Percentiles rank a stretch among this genome's conserved stretches.
Evolutionary conservation across 805 yeast species (phyloP).

Genomic region (Teunomyces barrocoloradensis): DNA sequence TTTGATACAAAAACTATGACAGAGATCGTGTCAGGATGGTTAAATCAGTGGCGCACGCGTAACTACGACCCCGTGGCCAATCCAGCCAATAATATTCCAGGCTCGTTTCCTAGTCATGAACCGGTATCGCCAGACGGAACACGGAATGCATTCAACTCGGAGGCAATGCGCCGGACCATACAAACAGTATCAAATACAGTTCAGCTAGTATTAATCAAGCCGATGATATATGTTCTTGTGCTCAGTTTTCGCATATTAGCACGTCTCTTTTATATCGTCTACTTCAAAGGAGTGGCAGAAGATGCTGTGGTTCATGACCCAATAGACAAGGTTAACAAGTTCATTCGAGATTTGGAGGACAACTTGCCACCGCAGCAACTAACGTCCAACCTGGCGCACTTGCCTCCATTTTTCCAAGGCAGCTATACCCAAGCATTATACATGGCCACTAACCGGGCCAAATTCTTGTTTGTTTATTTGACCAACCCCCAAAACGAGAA

Average conservation of each 20-base stretch:
- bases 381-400: conserved; percentile 4
- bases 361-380: conserved; percentile 25
- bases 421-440: conserved; percentile 80
- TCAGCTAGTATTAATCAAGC: conserved; percentile 20
- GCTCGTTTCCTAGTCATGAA: conserved; percentile 17
- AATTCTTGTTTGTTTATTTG: conserved; percentile 70
- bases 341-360: conserved; percentile 53
- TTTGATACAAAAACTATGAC: background rate
- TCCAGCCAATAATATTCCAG: conserved; percentile 16
- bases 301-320: conserved; percentile 39
- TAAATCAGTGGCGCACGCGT: background rate
- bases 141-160: conserved; percentile 18
- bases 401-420: conserved; percentile 59
- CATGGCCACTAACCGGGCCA: conserved; percentile 63
- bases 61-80: conserved; percentile 3
- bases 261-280: conserved; percentile 21
- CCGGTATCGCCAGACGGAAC: conserved; percentile 4
- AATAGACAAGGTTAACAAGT: conserved; percentile 49
- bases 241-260: conserved; percentile 22
- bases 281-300: conserved; percentile 20
- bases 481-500: conserved; percentile 73
- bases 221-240: conserved; percentile 22
- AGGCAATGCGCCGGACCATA: conserved; percentile 8
- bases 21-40: background rate
- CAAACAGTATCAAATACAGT: conserved; percentile 7